Evolutionary conservation across 2,329 filamentous ascomycete genomes (phyloP).

Genomic region (Diaporthe eres): DNA sequence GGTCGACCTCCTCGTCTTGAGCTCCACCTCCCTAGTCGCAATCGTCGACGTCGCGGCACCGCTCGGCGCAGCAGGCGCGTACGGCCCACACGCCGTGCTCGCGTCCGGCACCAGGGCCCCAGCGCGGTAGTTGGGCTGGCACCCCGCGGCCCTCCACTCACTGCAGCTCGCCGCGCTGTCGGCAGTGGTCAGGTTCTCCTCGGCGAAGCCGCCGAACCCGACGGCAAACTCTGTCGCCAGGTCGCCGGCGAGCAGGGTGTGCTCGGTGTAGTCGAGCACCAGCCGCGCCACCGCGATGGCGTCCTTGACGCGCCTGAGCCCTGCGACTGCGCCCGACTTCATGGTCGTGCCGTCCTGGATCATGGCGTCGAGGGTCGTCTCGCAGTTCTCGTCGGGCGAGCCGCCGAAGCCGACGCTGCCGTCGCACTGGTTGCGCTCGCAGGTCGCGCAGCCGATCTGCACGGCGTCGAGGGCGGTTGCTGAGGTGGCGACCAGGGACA

Average conservation of each 20-base stretch:
- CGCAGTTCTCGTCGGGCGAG: slow-evolving; percentile 68
- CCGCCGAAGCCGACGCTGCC: slow-evolving; percentile 68
- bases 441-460: slow-evolving; percentile 64
- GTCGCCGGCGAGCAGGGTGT: slow-evolving; percentile 66
- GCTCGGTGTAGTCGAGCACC: slow-evolving; percentile 65
- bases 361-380: slow-evolving; percentile 72
- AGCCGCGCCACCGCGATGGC: slow-evolving; percentile 65
- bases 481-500: slow-evolving; percentile 48
- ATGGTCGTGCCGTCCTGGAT: slow-evolving; percentile 70
- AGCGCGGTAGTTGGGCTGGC: slow-evolving; percentile 66
- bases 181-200: slow-evolving; percentile 59
- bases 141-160: slow-evolving; percentile 58
- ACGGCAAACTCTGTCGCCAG: slow-evolving; percentile 67
- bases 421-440: slow-evolving; percentile 67
- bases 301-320: slow-evolving; percentile 62
- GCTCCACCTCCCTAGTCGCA: slow-evolving; percentile 17
- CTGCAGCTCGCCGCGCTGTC: slow-evolving; percentile 57
- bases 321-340: slow-evolving; percentile 67
- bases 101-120: slow-evolving; percentile 60
- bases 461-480: slow-evolving; percentile 63
- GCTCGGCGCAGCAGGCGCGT: slow-evolving; percentile 51
- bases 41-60: not conserved
- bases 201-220: slow-evolving; percentile 61
- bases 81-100: slow-evolving; percentile 61
- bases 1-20: slow-evolving; percentile 11